These are phyloP conservation scores for Oropetium thomaeum DNA, from an alignment of 176 grass and related monocot species.

Conservation along the genomic window DNA sequence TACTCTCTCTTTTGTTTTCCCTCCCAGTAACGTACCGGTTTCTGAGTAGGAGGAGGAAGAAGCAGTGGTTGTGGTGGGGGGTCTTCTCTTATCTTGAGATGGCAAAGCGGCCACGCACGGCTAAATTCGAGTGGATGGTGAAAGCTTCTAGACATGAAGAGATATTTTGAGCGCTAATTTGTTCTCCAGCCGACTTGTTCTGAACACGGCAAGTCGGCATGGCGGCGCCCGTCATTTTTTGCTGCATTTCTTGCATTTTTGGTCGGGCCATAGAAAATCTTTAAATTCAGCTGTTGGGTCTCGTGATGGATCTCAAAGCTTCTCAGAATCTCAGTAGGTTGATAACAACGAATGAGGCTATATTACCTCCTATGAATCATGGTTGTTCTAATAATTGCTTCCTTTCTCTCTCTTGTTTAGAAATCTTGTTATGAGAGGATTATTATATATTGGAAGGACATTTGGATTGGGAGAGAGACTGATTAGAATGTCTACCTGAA, in stretches of 20 bases:
- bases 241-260: background rate
- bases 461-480: too few relatives aligned
- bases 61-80: background rate
- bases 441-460: too few relatives aligned
- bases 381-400: too few relatives aligned
- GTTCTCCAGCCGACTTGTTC: background rate
- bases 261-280: background rate
- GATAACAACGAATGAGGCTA: too few relatives aligned
- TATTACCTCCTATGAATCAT: too few relatives aligned
- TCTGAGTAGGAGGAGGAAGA: background rate
- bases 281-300: background rate
- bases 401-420: too few relatives aligned
- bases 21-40: background rate
- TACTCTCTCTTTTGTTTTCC: background rate
- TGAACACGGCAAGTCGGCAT: background rate
- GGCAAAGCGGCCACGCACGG: constrained; percentile 53
- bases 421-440: too few relatives aligned
- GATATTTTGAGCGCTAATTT: constrained; percentile 43
- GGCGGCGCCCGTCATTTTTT: background rate
- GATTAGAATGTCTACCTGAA: too few relatives aligned
- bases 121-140: constrained; percentile 39
- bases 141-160: constrained; percentile 44
- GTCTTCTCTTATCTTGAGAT: constrained; percentile 54
- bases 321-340: background rate
- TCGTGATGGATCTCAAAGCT: background rate